Evolutionary conservation across 257 asterid species (phyloP).

Genomic region (Ajuga chamaepitys): DNA sequence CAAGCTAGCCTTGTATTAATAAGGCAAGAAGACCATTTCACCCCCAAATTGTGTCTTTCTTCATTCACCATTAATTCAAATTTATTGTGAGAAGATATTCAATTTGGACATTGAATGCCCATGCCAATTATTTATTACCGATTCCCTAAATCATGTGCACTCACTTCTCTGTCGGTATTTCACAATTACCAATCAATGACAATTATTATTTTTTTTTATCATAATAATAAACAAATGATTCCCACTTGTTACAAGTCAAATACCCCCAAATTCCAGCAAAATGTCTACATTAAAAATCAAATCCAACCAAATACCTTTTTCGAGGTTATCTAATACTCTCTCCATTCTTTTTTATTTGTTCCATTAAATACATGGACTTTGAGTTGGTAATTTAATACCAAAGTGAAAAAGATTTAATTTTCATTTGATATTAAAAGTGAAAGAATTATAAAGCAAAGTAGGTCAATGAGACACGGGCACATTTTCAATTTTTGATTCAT

Average conservation of each 20-base stretch:
- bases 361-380: no score
- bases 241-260: constrained; percentile 26
- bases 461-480: constrained; percentile 13
- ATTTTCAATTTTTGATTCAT: constrained; percentile 19
- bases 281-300: no score
- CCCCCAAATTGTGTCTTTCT: no score
- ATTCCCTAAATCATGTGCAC: constrained; percentile 26
- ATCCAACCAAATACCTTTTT: no score
- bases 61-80: background rate
- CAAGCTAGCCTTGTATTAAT: no score
- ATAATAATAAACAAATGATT: constrained; percentile 12
- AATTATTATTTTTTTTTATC: background rate
- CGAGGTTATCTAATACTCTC: no score
- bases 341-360: no score
- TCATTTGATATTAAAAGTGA: no score
- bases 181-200: constrained; percentile 13
- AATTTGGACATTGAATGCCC: constrained; percentile 11
- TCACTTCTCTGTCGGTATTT: constrained; percentile 28
- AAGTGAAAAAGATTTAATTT: no score
- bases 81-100: constrained; percentile 4
- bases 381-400: no score
- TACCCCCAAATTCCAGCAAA: constrained; percentile 14
- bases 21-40: no score
- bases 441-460: background rate
- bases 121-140: constrained; percentile 6